phyloP scores from a whole-genome alignment of 768 basidiomycete genomes.

The Candolleomyces aberdarensis region DNA sequence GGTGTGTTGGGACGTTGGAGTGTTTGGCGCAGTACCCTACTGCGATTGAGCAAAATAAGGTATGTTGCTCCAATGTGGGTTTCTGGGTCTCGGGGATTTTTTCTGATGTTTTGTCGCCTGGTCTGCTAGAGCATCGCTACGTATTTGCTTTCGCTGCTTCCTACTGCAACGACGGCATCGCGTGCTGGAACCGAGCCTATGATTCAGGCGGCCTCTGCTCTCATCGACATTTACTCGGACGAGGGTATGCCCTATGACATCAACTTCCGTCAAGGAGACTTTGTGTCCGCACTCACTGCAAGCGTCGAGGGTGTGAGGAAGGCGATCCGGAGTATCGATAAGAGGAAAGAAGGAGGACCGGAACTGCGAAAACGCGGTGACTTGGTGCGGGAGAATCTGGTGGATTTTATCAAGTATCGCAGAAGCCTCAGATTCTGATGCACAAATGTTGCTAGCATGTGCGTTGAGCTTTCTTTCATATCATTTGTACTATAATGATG shows the following conservation, averaged over 20 bases:
- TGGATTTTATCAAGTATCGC: slow-evolving; percentile 75
- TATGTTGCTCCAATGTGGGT: slow-evolving; percentile 20
- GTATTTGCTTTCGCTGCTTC: slow-evolving; percentile 65
- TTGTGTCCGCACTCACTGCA: slow-evolving; percentile 51
- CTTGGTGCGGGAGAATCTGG: slow-evolving; percentile 71
- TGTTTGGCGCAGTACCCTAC: slow-evolving; percentile 71
- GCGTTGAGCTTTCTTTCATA: too few species aligned
- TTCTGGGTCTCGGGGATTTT: neutral
- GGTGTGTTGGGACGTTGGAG: slow-evolving; percentile 84
- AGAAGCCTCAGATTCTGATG: slow-evolving; percentile 45
- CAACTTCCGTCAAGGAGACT: slow-evolving; percentile 68
- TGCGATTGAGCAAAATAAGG: slow-evolving; percentile 65
- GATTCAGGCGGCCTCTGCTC: slow-evolving; percentile 74
- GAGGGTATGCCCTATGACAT: slow-evolving; percentile 76
- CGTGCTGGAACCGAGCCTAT: slow-evolving; percentile 60
- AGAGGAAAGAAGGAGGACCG: slow-evolving; percentile 60
- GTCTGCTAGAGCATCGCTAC: slow-evolving; percentile 51
- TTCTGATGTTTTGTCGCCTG: neutral
- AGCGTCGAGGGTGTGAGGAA: slow-evolving; percentile 62
- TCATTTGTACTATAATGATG: too few species aligned
- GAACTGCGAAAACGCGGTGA: slow-evolving; percentile 70
- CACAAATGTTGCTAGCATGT: too few species aligned
- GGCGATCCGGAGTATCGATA: slow-evolving; percentile 62
- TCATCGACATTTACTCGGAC: slow-evolving; percentile 94
- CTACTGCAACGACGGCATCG: slow-evolving; percentile 35